Evolutionary conservation across 176 grass and related monocot genomes (phyloP).

Genomic region (Raddia distichophylla): DNA sequence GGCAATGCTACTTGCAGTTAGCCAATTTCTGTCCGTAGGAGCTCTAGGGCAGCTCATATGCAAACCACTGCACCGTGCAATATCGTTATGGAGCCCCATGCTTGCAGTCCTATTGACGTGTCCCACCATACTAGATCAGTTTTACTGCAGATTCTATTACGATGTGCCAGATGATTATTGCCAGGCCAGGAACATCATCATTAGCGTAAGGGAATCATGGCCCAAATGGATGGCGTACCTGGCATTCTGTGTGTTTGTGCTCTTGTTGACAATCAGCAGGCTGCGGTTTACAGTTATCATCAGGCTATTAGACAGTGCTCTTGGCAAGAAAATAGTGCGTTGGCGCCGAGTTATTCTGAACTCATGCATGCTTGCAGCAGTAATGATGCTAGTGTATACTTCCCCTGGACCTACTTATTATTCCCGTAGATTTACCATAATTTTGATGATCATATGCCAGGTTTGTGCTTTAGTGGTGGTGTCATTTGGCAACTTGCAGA

Average conservation of each 20-base stretch:
- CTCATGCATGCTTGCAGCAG: background rate
- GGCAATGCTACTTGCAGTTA: background rate
- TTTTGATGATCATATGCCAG: too few relatives aligned
- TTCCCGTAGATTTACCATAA: too few relatives aligned
- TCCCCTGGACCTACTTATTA: background rate
- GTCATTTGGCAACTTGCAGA: conserved; percentile 20
- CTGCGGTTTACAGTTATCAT: background rate
- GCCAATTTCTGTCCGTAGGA: background rate
- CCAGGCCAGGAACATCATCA: too few relatives aligned
- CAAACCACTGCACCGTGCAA: background rate
- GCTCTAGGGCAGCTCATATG: background rate
- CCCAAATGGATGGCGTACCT: background rate
- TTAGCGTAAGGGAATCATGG: too few relatives aligned
- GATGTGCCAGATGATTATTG: too few relatives aligned
- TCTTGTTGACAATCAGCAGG: background rate
- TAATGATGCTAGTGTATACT: background rate
- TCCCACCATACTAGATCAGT: background rate
- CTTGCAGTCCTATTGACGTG: background rate
- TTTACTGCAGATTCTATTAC: too few relatives aligned
- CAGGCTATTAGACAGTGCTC: background rate
- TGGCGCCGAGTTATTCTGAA: background rate
- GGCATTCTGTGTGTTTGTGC: background rate
- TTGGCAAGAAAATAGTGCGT: background rate
- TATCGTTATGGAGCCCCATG: conserved; percentile 12
- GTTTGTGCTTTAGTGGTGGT: background rate